A percentile compares a stretch with the other conserved stretches of the same genome.
These are phyloP conservation scores for Euphorbia corollata DNA, from an alignment of 441 rosid species.

Conservation along the genomic window DNA sequence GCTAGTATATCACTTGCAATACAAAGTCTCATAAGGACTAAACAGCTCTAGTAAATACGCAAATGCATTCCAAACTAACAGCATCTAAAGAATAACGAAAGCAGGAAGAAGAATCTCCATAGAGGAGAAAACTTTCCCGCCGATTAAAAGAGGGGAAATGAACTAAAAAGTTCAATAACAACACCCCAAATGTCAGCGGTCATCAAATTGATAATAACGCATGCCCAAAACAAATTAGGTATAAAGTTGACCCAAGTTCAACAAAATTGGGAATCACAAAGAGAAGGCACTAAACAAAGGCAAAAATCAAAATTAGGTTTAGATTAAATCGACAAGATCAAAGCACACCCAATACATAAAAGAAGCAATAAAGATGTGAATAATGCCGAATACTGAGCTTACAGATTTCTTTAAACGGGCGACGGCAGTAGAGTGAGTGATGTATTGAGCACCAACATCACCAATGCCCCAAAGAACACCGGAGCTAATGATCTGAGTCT, in stretches of 20 bases:
- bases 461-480: conserved; percentile 88
- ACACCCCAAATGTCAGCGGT: neutral
- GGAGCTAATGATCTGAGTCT: conserved; percentile 85
- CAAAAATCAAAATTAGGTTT: neutral
- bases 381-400: conserved; percentile 16
- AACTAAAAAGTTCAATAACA: neutral
- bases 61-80: conserved; percentile 7
- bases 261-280: conserved; percentile 1
- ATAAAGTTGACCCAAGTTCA: neutral
- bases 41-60: neutral
- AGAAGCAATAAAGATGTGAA: neutral
- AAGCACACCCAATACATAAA: conserved; percentile 7
- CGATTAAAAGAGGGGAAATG: neutral
- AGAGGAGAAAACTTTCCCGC: neutral
- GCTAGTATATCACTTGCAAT: neutral
- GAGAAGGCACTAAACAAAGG: neutral
- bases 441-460: conserved; percentile 85
- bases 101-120: neutral
- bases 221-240: neutral
- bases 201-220: neutral
- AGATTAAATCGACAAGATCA: neutral
- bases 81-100: neutral
- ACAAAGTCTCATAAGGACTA: neutral
- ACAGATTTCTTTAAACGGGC: conserved; percentile 35
- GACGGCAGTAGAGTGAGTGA: conserved; percentile 69